These are phyloP conservation scores for Lachancea kluyveri DNA, from an alignment of 805 yeast genomes.

Conservation along the genomic window DNA sequence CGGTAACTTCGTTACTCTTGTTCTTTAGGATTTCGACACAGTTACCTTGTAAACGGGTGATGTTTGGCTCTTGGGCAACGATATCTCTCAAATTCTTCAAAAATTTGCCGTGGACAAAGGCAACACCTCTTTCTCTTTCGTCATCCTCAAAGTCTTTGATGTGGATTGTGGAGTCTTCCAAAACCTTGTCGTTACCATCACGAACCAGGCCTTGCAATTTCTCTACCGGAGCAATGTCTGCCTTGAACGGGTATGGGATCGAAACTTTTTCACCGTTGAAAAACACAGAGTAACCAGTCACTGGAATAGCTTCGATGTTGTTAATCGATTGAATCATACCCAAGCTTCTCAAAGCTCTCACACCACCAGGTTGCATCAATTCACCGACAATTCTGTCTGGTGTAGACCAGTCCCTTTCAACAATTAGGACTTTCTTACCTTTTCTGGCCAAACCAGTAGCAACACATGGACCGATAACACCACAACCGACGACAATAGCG, in stretches of 20 bases:
- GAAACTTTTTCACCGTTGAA: conserved; percentile 51
- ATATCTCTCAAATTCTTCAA: conserved; percentile 66
- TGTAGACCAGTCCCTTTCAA: conserved; percentile 84
- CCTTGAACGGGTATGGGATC: conserved; percentile 69
- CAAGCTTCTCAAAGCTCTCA: conserved; percentile 70
- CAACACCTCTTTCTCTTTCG: conserved; percentile 62
- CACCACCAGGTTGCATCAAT: conserved; percentile 94
- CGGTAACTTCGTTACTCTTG: conserved; percentile 53
- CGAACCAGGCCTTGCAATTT: conserved; percentile 51
- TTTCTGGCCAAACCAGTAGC: conserved; percentile 88
- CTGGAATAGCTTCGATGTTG: conserved; percentile 59
- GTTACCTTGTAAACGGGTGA: conserved; percentile 75
- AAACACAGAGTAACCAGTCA: conserved; percentile 75
- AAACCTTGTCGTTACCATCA: conserved; percentile 50
- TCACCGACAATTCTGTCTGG: conserved; percentile 98
- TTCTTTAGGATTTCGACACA: conserved; percentile 63
- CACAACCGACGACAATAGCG: conserved; percentile 95
- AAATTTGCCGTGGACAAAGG: conserved; percentile 91
- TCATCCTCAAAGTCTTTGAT: conserved; percentile 50
- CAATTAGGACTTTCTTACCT: conserved; percentile 68
- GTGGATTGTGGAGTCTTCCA: conserved; percentile 45
- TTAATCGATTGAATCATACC: conserved; percentile 65
- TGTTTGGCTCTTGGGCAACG: conserved; percentile 65
- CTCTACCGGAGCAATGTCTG: conserved; percentile 37
- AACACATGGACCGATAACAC: conserved; percentile 90